phyloP scores from a whole-genome alignment of 176 grass and related monocot genomes.

The Panicum miliaceum region DNA sequence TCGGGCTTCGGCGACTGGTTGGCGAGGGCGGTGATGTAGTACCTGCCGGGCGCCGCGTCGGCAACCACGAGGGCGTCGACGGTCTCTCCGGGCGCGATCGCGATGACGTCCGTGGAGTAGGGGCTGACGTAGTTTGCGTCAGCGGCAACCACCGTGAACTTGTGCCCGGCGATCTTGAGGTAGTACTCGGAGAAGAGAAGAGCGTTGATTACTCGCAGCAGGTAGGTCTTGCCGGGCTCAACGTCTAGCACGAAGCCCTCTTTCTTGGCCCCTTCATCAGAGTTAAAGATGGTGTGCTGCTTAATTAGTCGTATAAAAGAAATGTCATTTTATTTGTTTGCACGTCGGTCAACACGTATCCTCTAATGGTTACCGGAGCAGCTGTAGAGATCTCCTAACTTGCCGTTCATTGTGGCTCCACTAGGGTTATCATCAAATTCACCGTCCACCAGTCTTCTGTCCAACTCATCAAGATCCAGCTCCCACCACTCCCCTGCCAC shows the following conservation, averaged over 20 bases:
- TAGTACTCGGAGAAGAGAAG: slow-evolving; percentile 30
- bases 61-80: slow-evolving; percentile 33
- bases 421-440: background rate
- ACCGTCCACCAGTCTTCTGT: background rate
- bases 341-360: no score
- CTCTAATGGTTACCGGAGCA: slow-evolving; percentile 29
- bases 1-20: background rate
- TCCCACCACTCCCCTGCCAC: slow-evolving; percentile 47
- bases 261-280: no score
- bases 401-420: slow-evolving; percentile 41
- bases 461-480: background rate
- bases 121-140: slow-evolving; percentile 37
- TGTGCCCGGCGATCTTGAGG: slow-evolving; percentile 32
- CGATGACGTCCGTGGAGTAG: slow-evolving; percentile 17
- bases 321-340: no score
- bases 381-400: slow-evolving; percentile 44
- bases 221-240: slow-evolving; percentile 8
- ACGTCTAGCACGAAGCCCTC: slow-evolving; percentile 15
- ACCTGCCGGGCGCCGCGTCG: slow-evolving; percentile 17
- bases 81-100: slow-evolving; percentile 20
- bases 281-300: no score
- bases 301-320: no score
- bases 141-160: slow-evolving; percentile 17
- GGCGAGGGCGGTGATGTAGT: no score
- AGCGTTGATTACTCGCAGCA: slow-evolving; percentile 4